Base-by-base conservation (phyloP, 805 yeast genomes). In the Naumovozyma castellii region DNA sequence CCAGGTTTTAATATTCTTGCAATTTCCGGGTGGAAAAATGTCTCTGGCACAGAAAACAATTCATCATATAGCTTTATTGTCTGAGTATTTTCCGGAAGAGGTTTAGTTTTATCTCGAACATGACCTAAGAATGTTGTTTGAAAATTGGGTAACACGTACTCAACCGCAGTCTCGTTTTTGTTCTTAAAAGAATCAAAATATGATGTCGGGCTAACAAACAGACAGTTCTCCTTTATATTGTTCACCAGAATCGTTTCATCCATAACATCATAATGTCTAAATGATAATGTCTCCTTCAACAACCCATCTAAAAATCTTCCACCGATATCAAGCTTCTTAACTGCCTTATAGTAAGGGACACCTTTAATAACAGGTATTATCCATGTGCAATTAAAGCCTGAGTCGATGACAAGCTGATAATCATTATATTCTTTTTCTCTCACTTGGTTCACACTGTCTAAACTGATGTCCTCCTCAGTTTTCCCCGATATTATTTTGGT, bases 301-400 rank as follows among this genome's bases (percentile, higher is more conserved):
- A 80, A 75, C 3, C 96, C 95, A 39, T 86, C 84, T 38, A 92
- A 62, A 37, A 84, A 68, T 41, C 84, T 72, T 0, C 99, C 99
- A 0, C 92, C 98, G 35, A 94, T 75, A 34, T 87, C 90, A 39
- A 88, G 62, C 44, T 84, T 79, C 45, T 75, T 73, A 2, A 86
- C 77, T 0, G 87, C 96, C 27, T 76, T 73, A 76, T 86, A 78
- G 51, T 76, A 75, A 0, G 85, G 80, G 19, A 75, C 68, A 19
- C 94, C 94, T 49, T 82, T 77, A 10, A 88, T 70, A 37, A 90
- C 74, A 0, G 98, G 98, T 1, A 84, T 69, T 1, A 87, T 71
- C 79, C 94, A 84, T 0, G 97, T 87, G 19, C 87, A 78, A 43
- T 79, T 83, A 56, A 75, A 90, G 0, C 98, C 97, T 3, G 85